phyloP scores from a whole-genome alignment of 2,329 filamentous ascomycete species.

The Trichoderma koningii region DNA sequence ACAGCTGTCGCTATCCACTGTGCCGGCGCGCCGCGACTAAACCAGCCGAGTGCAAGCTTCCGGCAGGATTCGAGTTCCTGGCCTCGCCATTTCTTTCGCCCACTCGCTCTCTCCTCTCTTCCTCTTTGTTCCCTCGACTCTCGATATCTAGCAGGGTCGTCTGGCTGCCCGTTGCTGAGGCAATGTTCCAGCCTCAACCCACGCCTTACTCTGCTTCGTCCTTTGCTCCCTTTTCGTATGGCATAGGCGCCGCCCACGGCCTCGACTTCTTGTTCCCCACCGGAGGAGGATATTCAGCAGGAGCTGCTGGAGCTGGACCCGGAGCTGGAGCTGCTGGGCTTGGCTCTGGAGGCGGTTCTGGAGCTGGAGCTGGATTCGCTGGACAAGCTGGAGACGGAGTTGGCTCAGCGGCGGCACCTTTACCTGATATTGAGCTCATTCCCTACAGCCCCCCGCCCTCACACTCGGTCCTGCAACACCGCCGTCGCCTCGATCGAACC shows the following conservation, averaged over 20 bases:
- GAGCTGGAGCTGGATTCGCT: conserved; percentile 1
- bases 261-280: conserved; percentile 31
- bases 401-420: conserved; percentile 14
- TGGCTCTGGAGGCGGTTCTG: background rate
- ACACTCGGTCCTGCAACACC: conserved; percentile 19
- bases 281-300: conserved; percentile 6
- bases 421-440: conserved; percentile 2
- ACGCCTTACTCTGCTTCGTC: conserved; percentile 51
- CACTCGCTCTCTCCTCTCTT: background rate
- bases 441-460: conserved; percentile 21
- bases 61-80: background rate
- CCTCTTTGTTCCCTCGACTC: background rate
- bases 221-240: conserved; percentile 43
- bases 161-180: conserved; percentile 32
- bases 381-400: conserved; percentile 8
- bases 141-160: background rate
- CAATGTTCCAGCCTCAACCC: conserved; percentile 60
- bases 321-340: background rate
- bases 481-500: conserved; percentile 30
- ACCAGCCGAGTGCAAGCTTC: background rate
- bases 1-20: background rate
- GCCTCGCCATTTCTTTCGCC: background rate
- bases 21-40: background rate
- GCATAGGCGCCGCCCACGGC: conserved; percentile 37
- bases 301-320: background rate